Evolutionary conservation across 306 rosid genomes (phyloP), one percentile per base, ranked within the genome.

Genomic region (Inga oerstediana): DNA sequence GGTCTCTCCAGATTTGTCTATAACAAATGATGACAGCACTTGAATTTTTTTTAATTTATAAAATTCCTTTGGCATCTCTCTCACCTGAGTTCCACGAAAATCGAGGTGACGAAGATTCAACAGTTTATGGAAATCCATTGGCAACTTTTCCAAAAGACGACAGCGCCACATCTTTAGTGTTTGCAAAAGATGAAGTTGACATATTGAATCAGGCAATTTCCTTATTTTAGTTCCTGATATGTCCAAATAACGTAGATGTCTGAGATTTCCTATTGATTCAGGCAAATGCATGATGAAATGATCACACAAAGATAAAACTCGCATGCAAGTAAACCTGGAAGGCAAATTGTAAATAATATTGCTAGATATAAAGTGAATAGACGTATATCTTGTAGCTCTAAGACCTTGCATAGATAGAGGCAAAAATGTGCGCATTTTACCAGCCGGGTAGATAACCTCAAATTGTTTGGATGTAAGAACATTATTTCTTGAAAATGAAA

Each of bases 221-320:
- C 0, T 30, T 6, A 86, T 11, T 0, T 0, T 0, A 13, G 71
- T 82, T 0, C 4, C 0, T 22, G 85, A 72, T 10, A 77, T 8
- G 4, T 89, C 68, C n/a, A 86, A 70, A 46, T 89, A 84, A 22
- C 85, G 76, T 5, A 81, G 61, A 70, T 78, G 81, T 9, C 64
- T 76, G 45, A 88, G 24, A 5, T 73, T 15, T 11, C 78, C 68
- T 8, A 88, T 6, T 10, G 80, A 41, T 2, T 80, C 10, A 0
- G 79, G 80, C 22, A 88, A 51, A 14, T 72, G 13, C 0, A 16
- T 1, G 19, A 83, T 20, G 2, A 16, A 2, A 7, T 7, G 22
- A 0, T 27, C 4, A 8, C 15, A 12, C 8, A 72, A 8, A 0
- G 83, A 84, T 11, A 79, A 59, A 3, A 75, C 81, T 4, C 89